Evolutionary conservation across 2,329 filamentous ascomycete species (phyloP).

Genomic region (Hypomyces rosellus): DNA sequence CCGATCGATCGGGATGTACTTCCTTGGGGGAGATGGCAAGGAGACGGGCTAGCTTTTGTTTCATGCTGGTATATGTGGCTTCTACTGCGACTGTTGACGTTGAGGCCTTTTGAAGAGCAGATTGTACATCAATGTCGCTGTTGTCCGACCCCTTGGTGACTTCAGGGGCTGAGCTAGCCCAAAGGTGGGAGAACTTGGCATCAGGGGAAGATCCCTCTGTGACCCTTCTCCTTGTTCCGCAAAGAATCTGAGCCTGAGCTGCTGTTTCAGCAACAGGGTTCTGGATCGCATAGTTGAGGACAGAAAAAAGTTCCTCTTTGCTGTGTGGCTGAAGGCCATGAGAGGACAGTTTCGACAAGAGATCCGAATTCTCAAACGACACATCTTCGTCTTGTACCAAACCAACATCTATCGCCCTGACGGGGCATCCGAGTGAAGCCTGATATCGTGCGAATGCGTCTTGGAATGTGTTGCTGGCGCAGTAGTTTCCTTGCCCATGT

Average conservation of each 20-base stretch:
- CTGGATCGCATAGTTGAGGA: slow-evolving; percentile 10
- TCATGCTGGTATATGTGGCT: slow-evolving; percentile 6
- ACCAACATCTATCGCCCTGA: slow-evolving; percentile 6
- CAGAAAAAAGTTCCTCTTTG: slow-evolving; percentile 2
- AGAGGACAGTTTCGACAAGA: not conserved
- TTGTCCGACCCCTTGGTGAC: slow-evolving; percentile 2
- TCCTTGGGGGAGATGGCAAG: slow-evolving; percentile 6
- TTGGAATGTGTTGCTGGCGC: not conserved
- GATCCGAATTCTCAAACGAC: not conserved
- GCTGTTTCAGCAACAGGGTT: not conserved
- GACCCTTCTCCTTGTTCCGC: too few relatives aligned
- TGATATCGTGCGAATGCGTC: not conserved
- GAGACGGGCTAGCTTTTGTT: slow-evolving; percentile 9
- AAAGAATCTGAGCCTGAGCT: not conserved
- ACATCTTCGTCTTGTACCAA: not conserved
- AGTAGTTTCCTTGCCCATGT: not conserved
- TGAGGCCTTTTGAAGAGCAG: not conserved
- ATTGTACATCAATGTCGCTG: slow-evolving; percentile 4
- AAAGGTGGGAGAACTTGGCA: slow-evolving; percentile 9
- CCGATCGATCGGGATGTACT: slow-evolving; percentile 9
- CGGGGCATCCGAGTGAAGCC: slow-evolving; percentile 1
- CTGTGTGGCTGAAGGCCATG: slow-evolving; percentile 2
- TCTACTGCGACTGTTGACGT: slow-evolving; percentile 1
- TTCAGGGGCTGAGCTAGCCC: slow-evolving; percentile 2
- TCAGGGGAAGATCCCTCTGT: not conserved